These are phyloP conservation scores for Cardamine chenopodiifolia DNA, from an alignment of 345 rosid species.

Conservation along the genomic window DNA sequence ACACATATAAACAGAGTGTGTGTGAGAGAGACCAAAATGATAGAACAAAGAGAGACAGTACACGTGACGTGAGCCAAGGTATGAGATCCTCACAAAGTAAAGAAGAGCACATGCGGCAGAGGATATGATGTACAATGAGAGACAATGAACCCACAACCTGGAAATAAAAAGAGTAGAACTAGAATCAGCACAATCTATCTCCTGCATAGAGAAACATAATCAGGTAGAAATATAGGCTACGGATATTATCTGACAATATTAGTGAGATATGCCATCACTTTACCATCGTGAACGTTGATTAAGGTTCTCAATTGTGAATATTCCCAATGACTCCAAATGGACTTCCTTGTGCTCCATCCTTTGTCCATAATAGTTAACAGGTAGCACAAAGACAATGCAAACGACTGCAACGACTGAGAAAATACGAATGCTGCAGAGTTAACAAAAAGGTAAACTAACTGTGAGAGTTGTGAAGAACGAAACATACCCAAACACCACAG, in stretches of 20 bases:
- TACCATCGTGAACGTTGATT: constrained; percentile 81
- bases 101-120: constrained; percentile 74
- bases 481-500: constrained; percentile 10
- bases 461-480: constrained; percentile 23
- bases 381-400: constrained; percentile 72
- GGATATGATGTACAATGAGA: constrained; percentile 77
- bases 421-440: constrained; percentile 64
- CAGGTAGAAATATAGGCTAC: neutral
- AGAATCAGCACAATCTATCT: constrained; percentile 10
- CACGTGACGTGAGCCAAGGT: constrained; percentile 15
- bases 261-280: constrained; percentile 9
- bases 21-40: constrained; percentile 21
- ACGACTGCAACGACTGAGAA: constrained; percentile 71
- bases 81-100: constrained; percentile 70
- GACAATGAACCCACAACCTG: constrained; percentile 96
- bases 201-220: constrained; percentile 21
- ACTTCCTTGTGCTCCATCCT: constrained; percentile 59
- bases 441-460: constrained; percentile 25
- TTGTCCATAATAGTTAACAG: constrained; percentile 83
- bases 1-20: constrained; percentile 11
- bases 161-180: neutral
- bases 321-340: constrained; percentile 59
- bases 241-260: neutral
- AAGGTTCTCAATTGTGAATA: constrained; percentile 81
- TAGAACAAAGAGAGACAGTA: no score